phyloP scores from a whole-genome alignment of 768 basidiomycete species.

The Russula emetica region DNA sequence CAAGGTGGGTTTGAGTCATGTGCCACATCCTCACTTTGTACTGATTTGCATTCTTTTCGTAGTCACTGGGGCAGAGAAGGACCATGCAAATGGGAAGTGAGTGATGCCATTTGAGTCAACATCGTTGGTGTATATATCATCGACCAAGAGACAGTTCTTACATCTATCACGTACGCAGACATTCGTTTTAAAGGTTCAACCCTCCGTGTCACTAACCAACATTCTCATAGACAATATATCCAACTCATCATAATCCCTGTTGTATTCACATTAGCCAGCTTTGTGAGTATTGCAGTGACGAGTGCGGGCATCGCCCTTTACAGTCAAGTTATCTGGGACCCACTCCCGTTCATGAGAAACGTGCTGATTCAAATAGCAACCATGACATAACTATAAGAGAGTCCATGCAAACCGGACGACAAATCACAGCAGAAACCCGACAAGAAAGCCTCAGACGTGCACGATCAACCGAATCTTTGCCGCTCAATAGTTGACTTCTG shows the following conservation, averaged over 20 bases:
- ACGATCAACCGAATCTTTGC: conserved; percentile 30
- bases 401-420: neutral
- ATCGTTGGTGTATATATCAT: no score
- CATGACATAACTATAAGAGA: neutral
- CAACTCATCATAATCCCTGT: conserved; percentile 74
- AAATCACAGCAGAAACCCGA: neutral
- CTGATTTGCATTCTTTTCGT: no score
- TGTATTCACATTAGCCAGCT: conserved; percentile 71
- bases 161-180: conserved; percentile 40
- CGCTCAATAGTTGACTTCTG: conserved; percentile 43
- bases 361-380: neutral
- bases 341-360: conserved; percentile 38
- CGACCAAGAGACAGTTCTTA: no score
- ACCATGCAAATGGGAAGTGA: no score
- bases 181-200: neutral
- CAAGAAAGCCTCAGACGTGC: neutral
- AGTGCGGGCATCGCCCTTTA: conserved; percentile 71
- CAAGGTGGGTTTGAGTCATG: no score
- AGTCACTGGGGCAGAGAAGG: no score
- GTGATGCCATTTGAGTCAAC: no score
- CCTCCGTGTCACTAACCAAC: neutral
- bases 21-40: no score
- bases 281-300: conserved; percentile 78
- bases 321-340: conserved; percentile 67
- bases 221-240: conserved; percentile 54